These are phyloP conservation scores for Sparassis latifolia DNA, from an alignment of 1,284 basidiomycete genomes.

Conservation along the genomic window DNA sequence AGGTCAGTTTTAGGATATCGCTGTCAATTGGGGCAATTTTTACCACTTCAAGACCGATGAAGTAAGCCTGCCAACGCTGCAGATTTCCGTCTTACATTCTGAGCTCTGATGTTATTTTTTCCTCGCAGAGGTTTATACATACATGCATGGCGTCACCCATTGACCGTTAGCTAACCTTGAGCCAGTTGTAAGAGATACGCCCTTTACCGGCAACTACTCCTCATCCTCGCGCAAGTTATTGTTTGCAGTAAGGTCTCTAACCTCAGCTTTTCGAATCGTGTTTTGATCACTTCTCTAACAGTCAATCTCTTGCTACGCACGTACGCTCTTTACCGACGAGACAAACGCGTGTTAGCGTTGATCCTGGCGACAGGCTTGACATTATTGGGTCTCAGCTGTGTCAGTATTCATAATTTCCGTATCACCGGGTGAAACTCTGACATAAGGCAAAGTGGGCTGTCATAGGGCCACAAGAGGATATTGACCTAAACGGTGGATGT, in stretches of 20 bases:
- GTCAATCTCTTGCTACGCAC: conserved; percentile 22
- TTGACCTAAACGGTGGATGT: conserved; percentile 18
- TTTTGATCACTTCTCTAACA: conserved; percentile 1
- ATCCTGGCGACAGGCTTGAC: conserved; percentile 11
- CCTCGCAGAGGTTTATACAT: conserved; percentile 11
- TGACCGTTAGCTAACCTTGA: too few relatives aligned
- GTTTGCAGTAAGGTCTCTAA: conserved; percentile 18
- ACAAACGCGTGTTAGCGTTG: conserved; percentile 13
- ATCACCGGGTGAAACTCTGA: not conserved
- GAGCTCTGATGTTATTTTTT: not conserved
- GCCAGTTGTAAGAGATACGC: conserved; percentile 20
- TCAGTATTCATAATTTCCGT: conserved; percentile 7
- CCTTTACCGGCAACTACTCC: conserved; percentile 21
- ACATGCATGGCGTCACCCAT: too few relatives aligned
- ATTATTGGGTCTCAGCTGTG: conserved; percentile 16
- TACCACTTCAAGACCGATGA: conserved; percentile 13
- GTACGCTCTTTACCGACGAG: conserved; percentile 21
- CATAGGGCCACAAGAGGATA: conserved; percentile 14
- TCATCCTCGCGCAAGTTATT: conserved; percentile 23
- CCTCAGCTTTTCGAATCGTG: not conserved
- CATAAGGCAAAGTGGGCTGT: conserved; percentile 14
- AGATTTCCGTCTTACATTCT: not conserved
- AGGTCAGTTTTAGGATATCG: conserved; percentile 16
- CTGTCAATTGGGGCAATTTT: conserved; percentile 23
- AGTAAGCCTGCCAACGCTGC: conserved; percentile 7